These are phyloP conservation scores for Yarrowia deformans DNA, from an alignment of 805 yeast species.

Conservation along the genomic window DNA sequence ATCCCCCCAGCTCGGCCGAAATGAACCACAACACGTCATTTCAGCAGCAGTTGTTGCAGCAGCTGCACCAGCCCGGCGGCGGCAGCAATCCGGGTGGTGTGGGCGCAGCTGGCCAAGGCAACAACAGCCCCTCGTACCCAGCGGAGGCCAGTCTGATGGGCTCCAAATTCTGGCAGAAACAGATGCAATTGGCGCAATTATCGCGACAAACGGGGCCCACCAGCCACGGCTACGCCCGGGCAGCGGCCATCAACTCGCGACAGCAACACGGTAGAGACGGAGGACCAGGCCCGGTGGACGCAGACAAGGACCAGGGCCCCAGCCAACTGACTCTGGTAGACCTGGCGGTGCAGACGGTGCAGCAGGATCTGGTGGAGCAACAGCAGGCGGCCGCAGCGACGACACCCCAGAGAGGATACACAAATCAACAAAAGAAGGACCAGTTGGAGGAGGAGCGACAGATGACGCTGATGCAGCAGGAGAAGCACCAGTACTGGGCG, in stretches of 20 bases:
- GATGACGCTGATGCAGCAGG: slow-evolving; percentile 51
- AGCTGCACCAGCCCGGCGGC: slow-evolving; percentile 40
- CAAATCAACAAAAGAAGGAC: slow-evolving; percentile 49
- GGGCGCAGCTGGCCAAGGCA: slow-evolving; percentile 12
- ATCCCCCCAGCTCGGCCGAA: slow-evolving; percentile 19
- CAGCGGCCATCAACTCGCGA: slow-evolving; percentile 69
- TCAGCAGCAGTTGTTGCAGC: slow-evolving; percentile 40
- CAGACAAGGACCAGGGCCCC: slow-evolving; percentile 44
- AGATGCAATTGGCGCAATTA: slow-evolving; percentile 71
- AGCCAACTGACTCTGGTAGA: slow-evolving; percentile 50
- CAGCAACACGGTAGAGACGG: slow-evolving; percentile 33
- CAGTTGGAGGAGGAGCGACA: slow-evolving; percentile 54
- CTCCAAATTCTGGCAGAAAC: slow-evolving; percentile 75
- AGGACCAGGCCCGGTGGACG: slow-evolving; percentile 37
- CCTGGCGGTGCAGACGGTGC: slow-evolving; percentile 52
- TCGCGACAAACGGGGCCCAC: slow-evolving; percentile 66
- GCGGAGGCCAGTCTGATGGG: slow-evolving; percentile 13
- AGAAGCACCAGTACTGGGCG: slow-evolving; percentile 85
- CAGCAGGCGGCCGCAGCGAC: slow-evolving; percentile 36
- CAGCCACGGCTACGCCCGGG: slow-evolving; percentile 85
- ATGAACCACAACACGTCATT: slow-evolving; percentile 40
- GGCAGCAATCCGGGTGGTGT: slow-evolving; percentile 20
- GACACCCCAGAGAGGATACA: slow-evolving; percentile 42
- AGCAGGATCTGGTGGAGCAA: slow-evolving; percentile 44
- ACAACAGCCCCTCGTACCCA: slow-evolving; percentile 40